A percentile compares a stretch with the other conserved stretches of the same genome.
Evolutionary conservation across 169 alveolate species (phyloP).

Genomic region (Eimeria tenella): DNA sequence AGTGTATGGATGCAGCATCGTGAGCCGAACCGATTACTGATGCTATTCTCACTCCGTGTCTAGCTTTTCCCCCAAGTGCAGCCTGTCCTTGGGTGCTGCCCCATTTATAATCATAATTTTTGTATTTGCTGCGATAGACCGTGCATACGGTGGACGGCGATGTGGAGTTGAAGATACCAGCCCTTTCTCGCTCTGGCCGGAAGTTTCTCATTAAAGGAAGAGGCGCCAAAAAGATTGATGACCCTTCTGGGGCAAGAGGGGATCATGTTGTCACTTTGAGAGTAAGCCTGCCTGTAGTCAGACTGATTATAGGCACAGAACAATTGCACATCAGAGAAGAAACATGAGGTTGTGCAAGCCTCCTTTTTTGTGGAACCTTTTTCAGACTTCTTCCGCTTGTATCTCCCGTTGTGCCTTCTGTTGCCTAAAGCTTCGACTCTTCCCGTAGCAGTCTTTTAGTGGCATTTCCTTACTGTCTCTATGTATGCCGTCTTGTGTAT

Average conservation of each 20-base stretch:
- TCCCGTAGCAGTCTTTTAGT: neutral
- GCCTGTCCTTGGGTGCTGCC: neutral
- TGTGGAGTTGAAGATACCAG: slow-evolving; percentile 22
- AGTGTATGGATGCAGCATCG: slow-evolving; percentile 26
- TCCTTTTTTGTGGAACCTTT: neutral
- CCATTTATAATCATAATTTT: neutral
- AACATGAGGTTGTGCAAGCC: neutral
- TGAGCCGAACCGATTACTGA: neutral
- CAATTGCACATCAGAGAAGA: neutral
- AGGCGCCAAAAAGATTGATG: slow-evolving; percentile 21
- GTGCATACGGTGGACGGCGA: slow-evolving; percentile 58
- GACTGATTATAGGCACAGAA: neutral
- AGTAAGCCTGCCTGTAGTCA: neutral
- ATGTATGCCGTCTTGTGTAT: too few relatives aligned
- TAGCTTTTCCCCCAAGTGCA: neutral
- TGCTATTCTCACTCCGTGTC: neutral
- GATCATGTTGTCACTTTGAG: slow-evolving; percentile 52
- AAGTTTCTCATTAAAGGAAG: slow-evolving; percentile 31
- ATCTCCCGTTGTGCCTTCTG: too few relatives aligned
- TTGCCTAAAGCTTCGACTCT: neutral
- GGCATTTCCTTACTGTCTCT: neutral
- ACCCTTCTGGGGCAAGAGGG: neutral
- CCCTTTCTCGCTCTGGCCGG: slow-evolving; percentile 21
- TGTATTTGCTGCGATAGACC: slow-evolving; percentile 24
- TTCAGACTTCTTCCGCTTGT: neutral